Conservation (phyloP, 129 eudicot species). For the Helichrysum umbraculigerum region DNA sequence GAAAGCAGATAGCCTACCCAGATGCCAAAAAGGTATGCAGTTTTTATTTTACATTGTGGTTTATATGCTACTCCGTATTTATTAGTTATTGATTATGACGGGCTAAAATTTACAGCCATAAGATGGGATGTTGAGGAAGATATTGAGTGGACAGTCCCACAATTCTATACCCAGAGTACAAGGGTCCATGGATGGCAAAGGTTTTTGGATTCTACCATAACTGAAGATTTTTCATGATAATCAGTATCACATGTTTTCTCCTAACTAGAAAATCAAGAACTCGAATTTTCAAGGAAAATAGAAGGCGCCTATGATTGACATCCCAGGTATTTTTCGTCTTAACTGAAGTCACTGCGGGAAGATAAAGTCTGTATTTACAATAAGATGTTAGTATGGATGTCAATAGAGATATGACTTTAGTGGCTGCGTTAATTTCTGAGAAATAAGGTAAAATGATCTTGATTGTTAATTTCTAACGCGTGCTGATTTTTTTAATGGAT, state of each 20-base stretch:
- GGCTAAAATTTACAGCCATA: conserved; percentile 61
- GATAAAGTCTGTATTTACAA: too few relatives aligned
- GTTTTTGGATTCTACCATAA: conserved; percentile 39
- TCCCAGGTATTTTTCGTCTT: conserved; percentile 67
- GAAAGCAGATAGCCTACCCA: conserved; percentile 44
- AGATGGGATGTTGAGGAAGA: conserved; percentile 99
- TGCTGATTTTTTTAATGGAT: too few relatives aligned
- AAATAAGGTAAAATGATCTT: too few relatives aligned
- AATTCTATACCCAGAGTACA: conserved; percentile 87
- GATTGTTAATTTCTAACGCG: too few relatives aligned
- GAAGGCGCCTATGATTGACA: conserved; percentile 97
- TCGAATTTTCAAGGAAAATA: conserved; percentile 86
- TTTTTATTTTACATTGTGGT: conserved; percentile 27
- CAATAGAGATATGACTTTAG: too few relatives aligned
- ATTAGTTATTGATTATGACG: conserved; percentile 4
- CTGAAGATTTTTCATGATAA: conserved; percentile 4
- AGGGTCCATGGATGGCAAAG: conserved; percentile 91
- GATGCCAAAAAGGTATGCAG: conserved; percentile 3
- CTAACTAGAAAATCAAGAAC: conserved; percentile 78
- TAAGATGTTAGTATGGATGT: too few relatives aligned
- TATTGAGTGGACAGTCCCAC: conserved; percentile 96
- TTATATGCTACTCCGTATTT: not conserved
- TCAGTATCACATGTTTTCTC: not conserved
- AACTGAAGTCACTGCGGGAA: not conserved
- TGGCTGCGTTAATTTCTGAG: too few relatives aligned